These are phyloP conservation scores for Xerocomus potaroensis DNA, from an alignment of 768 basidiomycete species.

Conservation along the genomic window DNA sequence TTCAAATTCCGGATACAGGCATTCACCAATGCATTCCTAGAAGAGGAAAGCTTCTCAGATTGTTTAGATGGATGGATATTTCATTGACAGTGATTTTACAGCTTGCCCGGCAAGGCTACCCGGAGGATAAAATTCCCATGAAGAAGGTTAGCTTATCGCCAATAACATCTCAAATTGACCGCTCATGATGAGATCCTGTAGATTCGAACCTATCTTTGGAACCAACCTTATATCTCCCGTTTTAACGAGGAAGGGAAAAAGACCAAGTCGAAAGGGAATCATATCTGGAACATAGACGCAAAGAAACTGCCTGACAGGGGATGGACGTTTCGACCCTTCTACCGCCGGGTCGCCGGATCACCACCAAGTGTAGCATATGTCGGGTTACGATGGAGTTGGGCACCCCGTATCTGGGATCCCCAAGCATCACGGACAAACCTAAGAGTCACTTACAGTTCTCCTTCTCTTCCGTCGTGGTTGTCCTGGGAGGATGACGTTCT, in stretches of 20 bases:
- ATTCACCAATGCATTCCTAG: constrained; percentile 93
- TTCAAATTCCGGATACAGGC: constrained; percentile 99
- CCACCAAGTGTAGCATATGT: constrained; percentile 81
- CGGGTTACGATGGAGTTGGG: constrained; percentile 82
- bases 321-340: constrained; percentile 88
- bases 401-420: constrained; percentile 95
- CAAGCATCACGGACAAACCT: constrained; percentile 82
- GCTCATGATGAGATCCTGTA: constrained; percentile 32
- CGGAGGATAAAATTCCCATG: constrained; percentile 93
- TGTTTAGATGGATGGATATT: constrained; percentile 1
- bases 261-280: constrained; percentile 98
- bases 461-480: constrained; percentile 81
- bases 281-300: constrained; percentile 99
- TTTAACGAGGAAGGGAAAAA: constrained; percentile 99
- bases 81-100: constrained; percentile 29
- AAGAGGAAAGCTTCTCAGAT: constrained; percentile 55
- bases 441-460: constrained; percentile 75
- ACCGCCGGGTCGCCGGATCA: constrained; percentile 79
- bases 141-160: constrained; percentile 66
- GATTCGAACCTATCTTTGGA: constrained; percentile 96
- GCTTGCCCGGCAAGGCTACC: constrained; percentile 82
- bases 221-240: constrained; percentile 86
- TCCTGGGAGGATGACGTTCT: constrained; percentile 82
- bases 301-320: constrained; percentile 68
- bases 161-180: constrained; percentile 4